Evolutionary conservation across 2,329 filamentous ascomycete genomes (phyloP), one percentile per base, ranked within the genome.

Genomic region (Penicillium frequentans): DNA sequence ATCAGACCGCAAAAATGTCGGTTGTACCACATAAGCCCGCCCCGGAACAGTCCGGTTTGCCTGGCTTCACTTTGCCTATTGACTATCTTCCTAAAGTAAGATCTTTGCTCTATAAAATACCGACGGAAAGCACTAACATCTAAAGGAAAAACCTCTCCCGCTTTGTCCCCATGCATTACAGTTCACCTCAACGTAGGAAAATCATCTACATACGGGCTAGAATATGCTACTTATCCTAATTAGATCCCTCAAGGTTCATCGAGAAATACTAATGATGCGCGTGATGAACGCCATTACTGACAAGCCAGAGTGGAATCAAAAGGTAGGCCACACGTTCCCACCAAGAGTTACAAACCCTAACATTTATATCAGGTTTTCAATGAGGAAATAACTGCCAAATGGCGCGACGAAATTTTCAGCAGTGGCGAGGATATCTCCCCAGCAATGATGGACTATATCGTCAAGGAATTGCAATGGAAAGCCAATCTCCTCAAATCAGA

Each of bases 401-500:
- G 76, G 76, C 62, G 65, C 7, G 37, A 63, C 1, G 73, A 78
- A 45, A 59, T 63, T 16, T 29, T 58, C 1, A 26, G 55, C 37
- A 63, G 64, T 44, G 59, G 57, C 11, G 48, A 63, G 27, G 65
- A 70, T 33, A 63, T 77, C 2, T 68, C 73, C 0, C 52, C 69
- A 3, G 65, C 63, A 10, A 74, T 78, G 73, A 63, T 73, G 35
- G 67, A 76, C 26, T 74, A 69, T 59, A 70, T 77, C 58, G 70
- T 84, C 24, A 57, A 71, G 21, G 82, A 85, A 57, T 73, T 86
- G 0, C 75, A 73, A 3, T 76, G 76, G 64, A 84, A 85, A 61
- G 79, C 81, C 0, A 64, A 59, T 5, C 60, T 72, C 4, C 76
- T 76, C 54, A 64, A 76, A 42, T 59, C 74, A 9, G 72, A 72